Evolutionary conservation across 108 stramenopile species (phyloP).

Genomic region (Cylindrotheca closterium): DNA sequence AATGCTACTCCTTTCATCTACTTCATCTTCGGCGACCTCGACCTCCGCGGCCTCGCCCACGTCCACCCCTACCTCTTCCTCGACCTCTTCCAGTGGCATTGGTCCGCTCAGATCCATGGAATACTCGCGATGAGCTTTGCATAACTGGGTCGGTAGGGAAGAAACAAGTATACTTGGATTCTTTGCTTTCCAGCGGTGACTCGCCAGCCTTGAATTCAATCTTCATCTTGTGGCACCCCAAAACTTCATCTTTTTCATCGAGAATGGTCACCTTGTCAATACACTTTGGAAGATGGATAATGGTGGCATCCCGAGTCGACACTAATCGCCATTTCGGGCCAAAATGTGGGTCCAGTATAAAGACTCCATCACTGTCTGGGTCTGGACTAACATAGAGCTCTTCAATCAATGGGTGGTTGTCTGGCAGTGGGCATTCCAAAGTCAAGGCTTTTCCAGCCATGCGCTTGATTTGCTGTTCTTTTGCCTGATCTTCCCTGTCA

Average conservation of each 20-base stretch:
- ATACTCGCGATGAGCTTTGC: constrained; percentile 61
- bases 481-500: constrained; percentile 60
- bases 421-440: constrained; percentile 82
- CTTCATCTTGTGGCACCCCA: constrained; percentile 64
- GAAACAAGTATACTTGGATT: constrained; percentile 56
- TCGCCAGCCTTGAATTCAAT: constrained; percentile 81
- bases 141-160: constrained; percentile 75
- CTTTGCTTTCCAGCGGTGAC: constrained; percentile 61
- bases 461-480: constrained; percentile 60
- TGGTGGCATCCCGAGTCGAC: constrained; percentile 60
- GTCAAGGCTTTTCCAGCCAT: constrained; percentile 72
- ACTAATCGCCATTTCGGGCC: constrained; percentile 86
- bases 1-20: too few relatives aligned
- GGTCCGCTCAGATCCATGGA: constrained; percentile 75
- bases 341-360: constrained; percentile 80
- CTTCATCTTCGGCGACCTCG: constrained; percentile 29
- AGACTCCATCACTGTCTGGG: constrained; percentile 84
- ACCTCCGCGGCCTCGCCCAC: constrained; percentile 43
- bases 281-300: constrained; percentile 70
- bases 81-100: constrained; percentile 64
- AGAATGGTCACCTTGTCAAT: constrained; percentile 80
- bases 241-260: constrained; percentile 67
- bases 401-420: constrained; percentile 78
- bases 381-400: constrained; percentile 82
- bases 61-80: constrained; percentile 56